A percentile compares a stretch with the other conserved stretches of the same genome.
Evolutionary conservation across 192 early-diverging fungal genomes (phyloP).

Genomic region (Coemansia umbellata): DNA sequence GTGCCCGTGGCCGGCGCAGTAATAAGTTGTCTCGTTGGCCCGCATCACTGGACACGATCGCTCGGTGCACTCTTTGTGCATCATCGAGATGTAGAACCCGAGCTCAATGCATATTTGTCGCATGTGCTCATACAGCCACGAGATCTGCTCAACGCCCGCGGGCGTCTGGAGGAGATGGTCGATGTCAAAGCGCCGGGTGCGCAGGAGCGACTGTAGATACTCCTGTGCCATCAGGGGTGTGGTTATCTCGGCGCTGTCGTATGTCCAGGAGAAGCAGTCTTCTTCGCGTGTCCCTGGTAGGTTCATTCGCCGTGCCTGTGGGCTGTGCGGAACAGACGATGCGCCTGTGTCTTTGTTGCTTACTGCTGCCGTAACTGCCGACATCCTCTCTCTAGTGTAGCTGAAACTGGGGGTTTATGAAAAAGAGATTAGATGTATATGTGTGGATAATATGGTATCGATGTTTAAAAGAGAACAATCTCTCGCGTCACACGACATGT

Average conservation of each 20-base stretch:
- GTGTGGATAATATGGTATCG: too few species aligned
- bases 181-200: constrained; percentile 60
- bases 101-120: constrained; percentile 87
- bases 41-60: constrained; percentile 88
- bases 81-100: constrained; percentile 65
- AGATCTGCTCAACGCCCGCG: constrained; percentile 52
- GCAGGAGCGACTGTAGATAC: constrained; percentile 73
- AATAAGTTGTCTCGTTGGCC: constrained; percentile 84
- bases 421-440: too few species aligned
- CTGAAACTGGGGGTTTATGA: too few species aligned
- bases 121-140: constrained; percentile 92
- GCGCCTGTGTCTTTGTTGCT: too few species aligned
- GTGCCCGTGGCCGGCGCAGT: constrained; percentile 86
- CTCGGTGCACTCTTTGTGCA: constrained; percentile 73
- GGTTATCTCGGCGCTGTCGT: constrained; percentile 51
- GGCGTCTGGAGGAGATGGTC: constrained; percentile 62
- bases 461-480: too few species aligned
- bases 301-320: constrained; percentile 8
- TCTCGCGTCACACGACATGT: too few species aligned
- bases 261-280: constrained; percentile 39
- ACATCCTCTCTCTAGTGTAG: too few species aligned
- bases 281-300: constrained; percentile 36
- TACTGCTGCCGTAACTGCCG: too few species aligned
- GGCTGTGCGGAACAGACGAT: too few species aligned
- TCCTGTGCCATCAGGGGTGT: constrained; percentile 71